Conservation (phyloP, 345 rosid species). For the Salix brachista region DNA sequence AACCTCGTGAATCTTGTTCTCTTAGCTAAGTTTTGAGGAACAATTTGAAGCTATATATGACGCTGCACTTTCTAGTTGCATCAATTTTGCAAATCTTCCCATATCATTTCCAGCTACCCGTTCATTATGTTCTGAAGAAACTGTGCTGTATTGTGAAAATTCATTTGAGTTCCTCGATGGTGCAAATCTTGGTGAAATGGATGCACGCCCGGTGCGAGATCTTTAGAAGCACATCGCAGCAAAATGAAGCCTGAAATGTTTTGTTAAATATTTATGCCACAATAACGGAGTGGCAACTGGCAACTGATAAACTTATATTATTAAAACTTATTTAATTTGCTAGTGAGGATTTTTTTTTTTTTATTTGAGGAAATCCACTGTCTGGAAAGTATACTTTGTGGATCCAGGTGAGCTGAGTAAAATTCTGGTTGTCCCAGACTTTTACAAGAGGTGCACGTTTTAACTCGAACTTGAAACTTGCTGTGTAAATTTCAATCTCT, state of each 20-base stretch:
- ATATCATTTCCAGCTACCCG: neutral
- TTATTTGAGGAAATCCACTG: too few species aligned
- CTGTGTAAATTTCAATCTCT: too few species aligned
- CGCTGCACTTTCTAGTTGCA: neutral
- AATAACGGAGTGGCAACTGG: too few species aligned
- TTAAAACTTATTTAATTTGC: too few species aligned
- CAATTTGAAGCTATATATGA: neutral
- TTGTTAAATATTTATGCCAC: constrained; percentile 29
- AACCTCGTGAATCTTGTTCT: too few species aligned
- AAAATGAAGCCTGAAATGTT: constrained; percentile 40
- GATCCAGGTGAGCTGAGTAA: too few species aligned
- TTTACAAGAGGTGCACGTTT: fast-evolving
- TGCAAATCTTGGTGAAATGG: neutral
- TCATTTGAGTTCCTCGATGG: neutral
- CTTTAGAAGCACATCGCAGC: neutral
- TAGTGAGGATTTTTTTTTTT: too few species aligned
- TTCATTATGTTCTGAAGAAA: neutral
- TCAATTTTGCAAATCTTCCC: neutral
- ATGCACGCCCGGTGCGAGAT: neutral
- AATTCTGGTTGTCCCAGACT: fast-evolving
- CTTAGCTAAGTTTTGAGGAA: neutral
- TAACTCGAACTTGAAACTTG: too few species aligned
- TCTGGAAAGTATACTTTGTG: too few species aligned
- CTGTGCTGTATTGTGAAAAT: neutral
- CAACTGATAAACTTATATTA: too few species aligned